Evolutionary conservation across 305 asterid species (phyloP).

Genomic region (Fraxinus sp.): DNA sequence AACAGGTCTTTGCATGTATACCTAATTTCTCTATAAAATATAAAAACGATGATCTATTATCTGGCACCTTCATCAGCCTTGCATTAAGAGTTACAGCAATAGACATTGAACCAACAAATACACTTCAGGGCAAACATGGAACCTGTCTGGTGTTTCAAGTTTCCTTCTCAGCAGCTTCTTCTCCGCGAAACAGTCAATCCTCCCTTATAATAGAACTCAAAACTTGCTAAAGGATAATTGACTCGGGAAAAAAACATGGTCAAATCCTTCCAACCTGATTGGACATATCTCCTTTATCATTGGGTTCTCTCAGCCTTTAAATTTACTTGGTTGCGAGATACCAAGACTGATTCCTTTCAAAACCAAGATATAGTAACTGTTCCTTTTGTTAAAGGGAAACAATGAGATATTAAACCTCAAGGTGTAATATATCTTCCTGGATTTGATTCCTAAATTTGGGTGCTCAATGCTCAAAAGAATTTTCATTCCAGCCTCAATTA

Average conservation of each 20-base stretch:
- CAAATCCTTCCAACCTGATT: slow-evolving; percentile 11
- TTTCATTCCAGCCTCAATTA: background rate
- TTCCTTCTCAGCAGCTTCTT: background rate
- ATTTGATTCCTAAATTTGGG: slow-evolving; percentile 2
- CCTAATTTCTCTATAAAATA: background rate
- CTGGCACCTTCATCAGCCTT: background rate
- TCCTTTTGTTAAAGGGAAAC: background rate
- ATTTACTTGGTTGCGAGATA: background rate
- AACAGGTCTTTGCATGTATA: background rate
- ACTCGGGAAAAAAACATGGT: background rate
- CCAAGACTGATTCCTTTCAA: background rate
- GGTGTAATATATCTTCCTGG: background rate
- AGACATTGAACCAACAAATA: slow-evolving; percentile 10
- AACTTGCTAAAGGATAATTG: background rate
- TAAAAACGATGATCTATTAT: slow-evolving; percentile 9
- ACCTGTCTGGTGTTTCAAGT: background rate
- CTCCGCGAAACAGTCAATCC: background rate
- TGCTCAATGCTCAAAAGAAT: background rate
- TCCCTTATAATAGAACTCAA: background rate
- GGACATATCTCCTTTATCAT: background rate
- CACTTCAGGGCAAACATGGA: background rate
- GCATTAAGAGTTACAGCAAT: background rate
- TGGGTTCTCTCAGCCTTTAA: background rate
- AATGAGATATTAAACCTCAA: background rate
- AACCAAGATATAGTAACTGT: background rate